A percentile compares a stretch with the other conserved stretches of the same genome.
These are phyloP conservation scores for Discostella pseudostelligera DNA, from an alignment of 108 stramenopile genomes.

Conservation along the genomic window DNA sequence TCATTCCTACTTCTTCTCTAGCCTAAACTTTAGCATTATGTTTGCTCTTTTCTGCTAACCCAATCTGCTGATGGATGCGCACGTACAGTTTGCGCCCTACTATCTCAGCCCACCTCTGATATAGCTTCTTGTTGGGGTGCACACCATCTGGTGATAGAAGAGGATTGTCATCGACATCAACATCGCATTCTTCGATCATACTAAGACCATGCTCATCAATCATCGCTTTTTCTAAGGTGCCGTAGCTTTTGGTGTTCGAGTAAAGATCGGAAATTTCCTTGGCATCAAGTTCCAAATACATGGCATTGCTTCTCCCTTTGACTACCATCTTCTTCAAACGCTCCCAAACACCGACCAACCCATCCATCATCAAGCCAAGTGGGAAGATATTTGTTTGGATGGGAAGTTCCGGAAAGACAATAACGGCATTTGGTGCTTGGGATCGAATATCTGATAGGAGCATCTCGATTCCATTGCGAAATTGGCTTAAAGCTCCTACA, in stretches of 20 bases:
- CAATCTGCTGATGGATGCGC: constrained; percentile 5
- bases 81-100: constrained; percentile 5
- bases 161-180: constrained; percentile 2
- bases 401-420: constrained; percentile 62
- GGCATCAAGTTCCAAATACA: constrained; percentile 51
- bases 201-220: constrained; percentile 22
- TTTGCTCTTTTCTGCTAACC: constrained; percentile 4
- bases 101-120: constrained; percentile 39
- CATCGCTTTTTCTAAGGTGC: background rate
- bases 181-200: constrained; percentile 1
- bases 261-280: constrained; percentile 59
- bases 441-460: constrained; percentile 49
- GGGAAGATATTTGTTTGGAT: constrained; percentile 69
- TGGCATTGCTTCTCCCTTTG: constrained; percentile 33
- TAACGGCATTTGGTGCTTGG: constrained; percentile 43
- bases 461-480: constrained; percentile 45
- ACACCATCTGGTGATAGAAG: constrained; percentile 60
- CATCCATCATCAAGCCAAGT: constrained; percentile 57
- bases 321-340: constrained; percentile 60
- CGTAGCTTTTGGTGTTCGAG: constrained; percentile 2
- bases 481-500: constrained; percentile 20
- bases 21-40: too few relatives aligned
- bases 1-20: too few relatives aligned
- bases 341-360: constrained; percentile 63
- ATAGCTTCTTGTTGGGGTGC: constrained; percentile 65